These are phyloP conservation scores for Incumbomyces lentus DNA, from an alignment of 2,329 filamentous ascomycete species.

Conservation along the genomic window DNA sequence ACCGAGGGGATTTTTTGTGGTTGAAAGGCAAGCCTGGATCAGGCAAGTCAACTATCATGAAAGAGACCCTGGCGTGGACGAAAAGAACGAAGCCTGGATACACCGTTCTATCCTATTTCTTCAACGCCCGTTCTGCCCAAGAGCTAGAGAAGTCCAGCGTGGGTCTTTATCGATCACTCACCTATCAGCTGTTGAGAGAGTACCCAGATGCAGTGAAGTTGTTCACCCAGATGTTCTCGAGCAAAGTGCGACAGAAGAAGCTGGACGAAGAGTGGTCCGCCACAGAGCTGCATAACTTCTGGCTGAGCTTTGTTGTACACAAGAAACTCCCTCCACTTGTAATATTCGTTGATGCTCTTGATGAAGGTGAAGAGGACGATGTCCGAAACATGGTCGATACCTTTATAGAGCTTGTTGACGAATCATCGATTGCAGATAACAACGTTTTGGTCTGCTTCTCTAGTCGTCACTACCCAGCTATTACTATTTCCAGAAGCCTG, in stretches of 20 bases:
- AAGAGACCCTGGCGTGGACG: constrained; percentile 15
- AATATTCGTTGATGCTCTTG: too few species aligned
- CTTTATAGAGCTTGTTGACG: too few species aligned
- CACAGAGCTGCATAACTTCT: too few species aligned
- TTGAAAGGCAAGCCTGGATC: constrained; percentile 30
- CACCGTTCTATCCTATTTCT: constrained; percentile 37
- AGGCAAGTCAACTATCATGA: constrained; percentile 30
- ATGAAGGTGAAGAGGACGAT: too few species aligned
- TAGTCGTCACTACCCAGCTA: too few species aligned
- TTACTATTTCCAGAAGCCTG: too few species aligned
- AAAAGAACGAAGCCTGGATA: constrained; percentile 1
- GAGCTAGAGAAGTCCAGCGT: constrained; percentile 35
- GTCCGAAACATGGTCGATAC: too few species aligned
- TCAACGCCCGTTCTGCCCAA: constrained; percentile 36
- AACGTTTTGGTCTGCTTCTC: too few species aligned
- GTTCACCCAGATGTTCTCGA: neutral
- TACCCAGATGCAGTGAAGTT: neutral
- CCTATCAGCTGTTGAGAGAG: constrained; percentile 15
- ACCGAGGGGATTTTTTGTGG: constrained; percentile 27
- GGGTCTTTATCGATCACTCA: constrained; percentile 41
- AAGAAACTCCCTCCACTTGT: too few species aligned
- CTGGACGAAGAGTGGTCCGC: neutral
- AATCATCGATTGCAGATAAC: too few species aligned
- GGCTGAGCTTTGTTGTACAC: too few species aligned
- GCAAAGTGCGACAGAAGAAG: neutral